Percentiles rank a stretch among this genome's conserved stretches.
phyloP scores from a whole-genome alignment of 1,139 yeast genomes.

The Scheffersomyces titani region DNA sequence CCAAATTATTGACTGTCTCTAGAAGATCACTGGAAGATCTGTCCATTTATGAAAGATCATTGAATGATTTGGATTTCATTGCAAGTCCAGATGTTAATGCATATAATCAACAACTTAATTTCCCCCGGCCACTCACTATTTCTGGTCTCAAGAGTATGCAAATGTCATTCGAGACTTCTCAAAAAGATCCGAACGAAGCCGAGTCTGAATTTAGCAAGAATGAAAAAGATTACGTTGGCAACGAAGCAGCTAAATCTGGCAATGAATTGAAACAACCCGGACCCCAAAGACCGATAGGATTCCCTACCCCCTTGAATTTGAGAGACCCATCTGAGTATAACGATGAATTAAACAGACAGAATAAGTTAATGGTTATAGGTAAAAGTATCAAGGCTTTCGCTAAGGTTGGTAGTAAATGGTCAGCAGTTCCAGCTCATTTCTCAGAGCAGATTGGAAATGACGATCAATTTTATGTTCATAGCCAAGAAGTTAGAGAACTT shows the following conservation, averaged over 20 bases:
- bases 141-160: conserved; percentile 31
- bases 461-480: conserved; percentile 48
- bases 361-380: conserved; percentile 22
- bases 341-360: conserved; percentile 7
- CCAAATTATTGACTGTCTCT: conserved; percentile 15
- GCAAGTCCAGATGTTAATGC: conserved; percentile 1
- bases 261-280: conserved; percentile 1
- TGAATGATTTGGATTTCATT: not conserved
- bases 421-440: conserved; percentile 65
- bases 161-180: conserved; percentile 36
- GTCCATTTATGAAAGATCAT: not conserved
- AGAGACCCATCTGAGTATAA: conserved; percentile 29
- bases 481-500: conserved; percentile 42
- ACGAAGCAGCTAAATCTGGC: not conserved
- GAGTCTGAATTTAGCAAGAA: conserved; percentile 22
- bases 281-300: not conserved
- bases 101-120: conserved; percentile 14
- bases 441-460: conserved; percentile 31
- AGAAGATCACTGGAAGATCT: conserved; percentile 5
- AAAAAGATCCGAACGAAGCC: conserved; percentile 24
- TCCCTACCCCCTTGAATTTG: conserved; percentile 29
- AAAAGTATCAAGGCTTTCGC: conserved; percentile 32
- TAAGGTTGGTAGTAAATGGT: conserved; percentile 58
- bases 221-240: not conserved
- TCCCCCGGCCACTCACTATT: conserved; percentile 34